These are phyloP conservation scores for Lagenidium giganteum DNA, from an alignment of 352 stramenopile species.

Conservation along the genomic window DNA sequence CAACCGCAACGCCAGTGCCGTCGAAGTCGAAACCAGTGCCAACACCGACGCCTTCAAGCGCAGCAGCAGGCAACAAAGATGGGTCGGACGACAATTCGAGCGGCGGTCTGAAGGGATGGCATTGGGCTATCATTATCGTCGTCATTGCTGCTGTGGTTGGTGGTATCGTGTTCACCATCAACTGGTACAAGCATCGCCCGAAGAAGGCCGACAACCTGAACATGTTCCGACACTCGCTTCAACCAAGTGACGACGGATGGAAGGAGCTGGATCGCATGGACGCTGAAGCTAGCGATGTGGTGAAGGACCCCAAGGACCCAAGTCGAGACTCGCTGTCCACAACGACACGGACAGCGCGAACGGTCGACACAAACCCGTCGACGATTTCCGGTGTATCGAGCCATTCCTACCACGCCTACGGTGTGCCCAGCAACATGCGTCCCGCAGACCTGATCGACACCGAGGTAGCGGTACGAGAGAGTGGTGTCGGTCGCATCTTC, in stretches of 20 bases:
- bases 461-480: constrained; percentile 24
- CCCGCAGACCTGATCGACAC: constrained; percentile 25
- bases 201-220: constrained; percentile 20
- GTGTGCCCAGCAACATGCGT: constrained; percentile 19
- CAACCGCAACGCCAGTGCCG: background rate
- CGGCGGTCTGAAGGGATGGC: constrained; percentile 8
- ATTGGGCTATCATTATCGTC: constrained; percentile 22
- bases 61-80: background rate
- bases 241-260: constrained; percentile 6
- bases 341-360: constrained; percentile 11
- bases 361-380: constrained; percentile 31
- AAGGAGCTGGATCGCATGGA: constrained; percentile 25
- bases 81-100: constrained; percentile 1
- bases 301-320: constrained; percentile 18
- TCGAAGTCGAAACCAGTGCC: background rate
- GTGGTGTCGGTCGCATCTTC: constrained; percentile 26
- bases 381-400: constrained; percentile 36
- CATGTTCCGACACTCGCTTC: constrained; percentile 3
- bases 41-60: background rate
- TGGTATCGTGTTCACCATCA: constrained; percentile 30
- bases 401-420: constrained; percentile 39
- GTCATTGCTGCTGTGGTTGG: constrained; percentile 23
- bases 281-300: constrained; percentile 7
- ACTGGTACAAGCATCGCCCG: constrained; percentile 48
- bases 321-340: constrained; percentile 4